Percentiles rank a stretch among this genome's conserved stretches.
phyloP scores from a whole-genome alignment of 345 rosid species.

The Citrus mangshanensis region DNA sequence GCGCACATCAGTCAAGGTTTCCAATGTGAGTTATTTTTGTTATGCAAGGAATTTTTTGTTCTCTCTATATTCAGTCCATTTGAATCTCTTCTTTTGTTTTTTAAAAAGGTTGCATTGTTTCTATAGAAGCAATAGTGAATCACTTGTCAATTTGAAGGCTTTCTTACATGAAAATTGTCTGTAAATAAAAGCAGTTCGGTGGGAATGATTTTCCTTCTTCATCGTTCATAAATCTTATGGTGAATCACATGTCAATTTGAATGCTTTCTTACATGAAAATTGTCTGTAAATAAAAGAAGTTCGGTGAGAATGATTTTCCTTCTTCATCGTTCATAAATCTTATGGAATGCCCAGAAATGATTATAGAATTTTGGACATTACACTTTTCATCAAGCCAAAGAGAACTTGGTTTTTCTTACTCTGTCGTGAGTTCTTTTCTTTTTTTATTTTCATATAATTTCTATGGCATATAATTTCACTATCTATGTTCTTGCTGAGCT shows the following conservation, averaged over 20 bases:
- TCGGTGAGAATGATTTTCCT: background rate
- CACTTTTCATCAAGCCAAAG: background rate
- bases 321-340: background rate
- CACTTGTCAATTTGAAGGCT: background rate
- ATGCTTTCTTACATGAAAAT: background rate
- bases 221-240: background rate
- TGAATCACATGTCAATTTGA: background rate
- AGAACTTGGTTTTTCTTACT: background rate
- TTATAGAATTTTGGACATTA: background rate
- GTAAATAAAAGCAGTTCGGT: background rate
- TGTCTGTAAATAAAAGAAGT: background rate
- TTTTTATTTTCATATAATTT: background rate
- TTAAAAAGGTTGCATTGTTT: background rate
- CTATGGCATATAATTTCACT: background rate
- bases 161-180: background rate
- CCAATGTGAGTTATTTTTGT: conserved; percentile 49
- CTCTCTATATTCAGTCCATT: conserved; percentile 11
- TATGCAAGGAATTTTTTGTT: background rate
- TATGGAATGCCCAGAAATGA: background rate
- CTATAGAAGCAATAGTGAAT: background rate
- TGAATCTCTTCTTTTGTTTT: background rate
- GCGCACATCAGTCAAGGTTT: conserved; percentile 73
- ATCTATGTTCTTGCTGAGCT: background rate
- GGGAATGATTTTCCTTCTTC: background rate
- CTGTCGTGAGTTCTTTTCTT: no score